Conservation (phyloP, 2,329 filamentous ascomycete species). For the Monosporascus sp. region DNA sequence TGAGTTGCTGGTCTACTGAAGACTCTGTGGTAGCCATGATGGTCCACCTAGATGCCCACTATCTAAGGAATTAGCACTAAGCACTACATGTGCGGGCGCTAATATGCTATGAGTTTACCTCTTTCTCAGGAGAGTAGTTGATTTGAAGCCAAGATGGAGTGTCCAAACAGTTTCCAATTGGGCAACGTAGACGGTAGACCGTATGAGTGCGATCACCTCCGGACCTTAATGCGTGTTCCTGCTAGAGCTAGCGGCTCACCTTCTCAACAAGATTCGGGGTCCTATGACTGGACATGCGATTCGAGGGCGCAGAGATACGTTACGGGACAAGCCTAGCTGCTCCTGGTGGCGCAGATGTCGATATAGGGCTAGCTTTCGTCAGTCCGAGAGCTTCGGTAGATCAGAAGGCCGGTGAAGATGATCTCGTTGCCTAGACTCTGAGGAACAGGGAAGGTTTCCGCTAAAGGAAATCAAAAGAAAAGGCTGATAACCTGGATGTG, state of each 20-base stretch:
- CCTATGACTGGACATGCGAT: too few species aligned
- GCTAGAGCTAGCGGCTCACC: not conserved
- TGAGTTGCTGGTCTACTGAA: conserved; percentile 35
- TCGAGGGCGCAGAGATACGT: too few species aligned
- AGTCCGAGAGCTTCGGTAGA: not conserved
- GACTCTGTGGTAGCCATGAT: conserved; percentile 19
- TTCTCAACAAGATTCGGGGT: not conserved
- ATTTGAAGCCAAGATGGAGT: not conserved
- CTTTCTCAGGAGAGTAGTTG: not conserved
- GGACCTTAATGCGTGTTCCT: not conserved
- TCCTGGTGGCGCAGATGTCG: too few species aligned
- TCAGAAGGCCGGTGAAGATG: not conserved
- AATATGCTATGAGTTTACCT: conserved; percentile 6
- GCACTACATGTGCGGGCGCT: conserved; percentile 18
- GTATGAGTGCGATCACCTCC: not conserved
- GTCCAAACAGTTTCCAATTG: not conserved
- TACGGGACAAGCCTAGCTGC: too few species aligned
- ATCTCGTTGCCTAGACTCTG: not conserved
- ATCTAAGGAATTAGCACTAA: conserved; percentile 18
- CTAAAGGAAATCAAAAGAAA: not conserved
- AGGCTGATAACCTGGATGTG: not conserved
- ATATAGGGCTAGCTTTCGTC: too few species aligned
- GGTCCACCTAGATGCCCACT: conserved; percentile 8
- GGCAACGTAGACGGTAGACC: not conserved
- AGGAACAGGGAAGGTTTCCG: not conserved